Evolutionary conservation across 768 basidiomycete genomes (phyloP).

Genomic region (Pleurotus citrinopileatus): DNA sequence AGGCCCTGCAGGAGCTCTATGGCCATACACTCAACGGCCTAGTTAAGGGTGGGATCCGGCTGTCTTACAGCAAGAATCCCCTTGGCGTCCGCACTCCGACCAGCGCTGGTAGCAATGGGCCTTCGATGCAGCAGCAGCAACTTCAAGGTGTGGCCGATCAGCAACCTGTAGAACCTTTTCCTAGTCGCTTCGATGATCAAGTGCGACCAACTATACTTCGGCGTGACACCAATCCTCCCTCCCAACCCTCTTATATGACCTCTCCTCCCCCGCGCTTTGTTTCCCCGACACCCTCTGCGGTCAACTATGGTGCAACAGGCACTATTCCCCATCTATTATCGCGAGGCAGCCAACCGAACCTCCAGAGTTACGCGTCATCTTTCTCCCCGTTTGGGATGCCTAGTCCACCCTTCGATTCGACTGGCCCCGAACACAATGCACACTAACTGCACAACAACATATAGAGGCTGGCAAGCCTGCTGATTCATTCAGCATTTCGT

Average conservation of each 20-base stretch:
- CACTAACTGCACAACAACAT: background rate
- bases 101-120: conserved; percentile 41
- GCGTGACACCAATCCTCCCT: conserved; percentile 19
- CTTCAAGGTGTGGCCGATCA: conserved; percentile 24
- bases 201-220: conserved; percentile 20
- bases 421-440: background rate
- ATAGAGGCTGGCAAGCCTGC: conserved; percentile 1
- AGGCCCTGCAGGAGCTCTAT: conserved; percentile 86
- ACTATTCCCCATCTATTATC: background rate
- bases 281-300: conserved; percentile 32
- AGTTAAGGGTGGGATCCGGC: conserved; percentile 94
- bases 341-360: conserved; percentile 4
- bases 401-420: conserved; percentile 5
- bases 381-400: conserved; percentile 6
- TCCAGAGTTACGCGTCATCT: conserved; percentile 1
- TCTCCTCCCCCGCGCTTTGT: conserved; percentile 47
- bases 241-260: conserved; percentile 27
- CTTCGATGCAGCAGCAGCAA: conserved; percentile 43
- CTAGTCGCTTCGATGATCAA: conserved; percentile 14
- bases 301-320: background rate
- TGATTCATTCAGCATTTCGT: conserved; percentile 22
- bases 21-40: conserved; percentile 89
- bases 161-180: conserved; percentile 12
- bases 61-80: conserved; percentile 98
- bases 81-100: conserved; percentile 88